Percentiles rank a stretch among this genome's conserved stretches.
These are phyloP conservation scores for Gonapodya prolifera DNA, from an alignment of 192 early-diverging fungal genomes.

Conservation along the genomic window DNA sequence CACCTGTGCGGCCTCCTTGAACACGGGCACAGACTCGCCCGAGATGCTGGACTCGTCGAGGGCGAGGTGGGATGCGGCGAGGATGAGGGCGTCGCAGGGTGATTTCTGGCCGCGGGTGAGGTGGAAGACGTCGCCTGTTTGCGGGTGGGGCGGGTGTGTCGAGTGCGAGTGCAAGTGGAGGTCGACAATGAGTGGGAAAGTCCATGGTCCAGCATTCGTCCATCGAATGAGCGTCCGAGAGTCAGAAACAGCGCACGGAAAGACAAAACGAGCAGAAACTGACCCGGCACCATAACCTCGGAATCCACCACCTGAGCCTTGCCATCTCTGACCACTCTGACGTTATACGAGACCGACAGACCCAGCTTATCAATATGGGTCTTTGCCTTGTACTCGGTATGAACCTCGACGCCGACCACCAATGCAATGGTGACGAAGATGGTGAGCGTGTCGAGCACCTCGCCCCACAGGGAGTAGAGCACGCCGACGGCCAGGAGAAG, in stretches of 20 bases:
- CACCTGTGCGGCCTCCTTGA: background rate
- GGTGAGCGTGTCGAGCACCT: background rate
- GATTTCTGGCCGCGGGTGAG: background rate
- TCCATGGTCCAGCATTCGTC: background rate
- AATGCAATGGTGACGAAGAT: background rate
- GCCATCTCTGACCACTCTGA: background rate
- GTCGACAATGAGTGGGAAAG: background rate
- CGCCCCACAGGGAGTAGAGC: background rate
- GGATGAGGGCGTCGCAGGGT: background rate
- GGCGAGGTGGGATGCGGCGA: background rate
- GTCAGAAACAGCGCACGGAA: no score
- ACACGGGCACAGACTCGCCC: slow-evolving; percentile 1
- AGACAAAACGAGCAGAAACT: no score
- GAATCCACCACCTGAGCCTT: background rate
- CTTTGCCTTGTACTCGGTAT: background rate
- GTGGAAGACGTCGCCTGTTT: background rate
- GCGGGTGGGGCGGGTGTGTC: background rate
- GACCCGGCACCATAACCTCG: background rate
- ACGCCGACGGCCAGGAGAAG: background rate
- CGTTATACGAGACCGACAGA: background rate
- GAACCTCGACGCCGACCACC: background rate
- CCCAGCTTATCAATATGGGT: background rate
- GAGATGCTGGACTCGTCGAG: background rate
- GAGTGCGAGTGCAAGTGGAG: background rate
- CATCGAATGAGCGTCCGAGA: no score